Evolutionary conservation across 306 rosid species (phyloP).

Genomic region (Nissolia schottii): DNA sequence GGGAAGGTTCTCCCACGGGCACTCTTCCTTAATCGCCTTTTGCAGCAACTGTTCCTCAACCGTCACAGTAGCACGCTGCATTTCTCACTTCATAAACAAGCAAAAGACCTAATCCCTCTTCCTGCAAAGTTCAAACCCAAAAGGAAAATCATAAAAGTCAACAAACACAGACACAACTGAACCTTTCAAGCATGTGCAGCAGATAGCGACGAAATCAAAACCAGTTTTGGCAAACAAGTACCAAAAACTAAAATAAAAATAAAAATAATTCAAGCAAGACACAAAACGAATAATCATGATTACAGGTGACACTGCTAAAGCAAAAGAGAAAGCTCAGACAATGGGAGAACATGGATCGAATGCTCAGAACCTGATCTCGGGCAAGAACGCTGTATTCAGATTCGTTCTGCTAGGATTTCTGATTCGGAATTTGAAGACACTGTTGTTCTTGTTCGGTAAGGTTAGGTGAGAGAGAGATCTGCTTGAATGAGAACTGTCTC

Average conservation of each 20-base stretch:
- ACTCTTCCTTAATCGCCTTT: constrained; percentile 86
- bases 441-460: background rate
- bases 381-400: constrained; percentile 1
- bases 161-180: background rate
- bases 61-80: constrained; percentile 72
- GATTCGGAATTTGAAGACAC: background rate
- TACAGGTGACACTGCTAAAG: background rate
- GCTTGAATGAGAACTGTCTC: background rate
- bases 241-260: no score
- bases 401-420: constrained; percentile 8
- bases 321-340: background rate
- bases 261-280: background rate
- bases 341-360: background rate
- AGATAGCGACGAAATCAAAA: background rate
- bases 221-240: background rate
- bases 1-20: constrained; percentile 89
- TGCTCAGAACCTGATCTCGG: constrained; percentile 10
- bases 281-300: background rate
- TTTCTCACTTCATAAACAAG: constrained; percentile 34
- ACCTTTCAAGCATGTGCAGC: background rate
- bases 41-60: constrained; percentile 76
- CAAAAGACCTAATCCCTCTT: constrained; percentile 7
- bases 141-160: background rate
- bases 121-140: constrained; percentile 21
- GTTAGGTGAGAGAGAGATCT: background rate